Conservation (phyloP, 495 filamentous ascomycete species). For the Parathielavia hyrcaniae region DNA sequence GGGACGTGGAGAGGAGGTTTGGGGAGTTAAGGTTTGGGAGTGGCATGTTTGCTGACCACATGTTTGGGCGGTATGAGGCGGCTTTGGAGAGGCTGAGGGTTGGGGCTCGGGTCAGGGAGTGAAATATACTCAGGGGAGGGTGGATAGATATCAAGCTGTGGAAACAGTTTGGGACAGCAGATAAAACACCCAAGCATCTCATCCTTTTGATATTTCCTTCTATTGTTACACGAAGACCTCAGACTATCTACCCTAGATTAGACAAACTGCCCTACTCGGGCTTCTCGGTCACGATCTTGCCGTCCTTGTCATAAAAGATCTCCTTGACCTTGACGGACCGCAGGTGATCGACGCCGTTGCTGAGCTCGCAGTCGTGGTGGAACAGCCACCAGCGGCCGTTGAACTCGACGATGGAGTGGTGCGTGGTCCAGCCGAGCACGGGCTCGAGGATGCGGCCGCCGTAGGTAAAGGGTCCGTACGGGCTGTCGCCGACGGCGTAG, state of each 20-base stretch:
- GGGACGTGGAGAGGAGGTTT: constrained; percentile 61
- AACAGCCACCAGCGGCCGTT: constrained; percentile 64
- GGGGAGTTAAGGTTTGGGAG: constrained; percentile 64
- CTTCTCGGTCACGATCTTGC: constrained; percentile 47
- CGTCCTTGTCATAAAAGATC: constrained; percentile 61
- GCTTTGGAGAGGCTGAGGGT: constrained; percentile 36
- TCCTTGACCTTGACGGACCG: constrained; percentile 64
- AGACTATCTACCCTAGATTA: background rate
- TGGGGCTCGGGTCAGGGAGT: constrained; percentile 24
- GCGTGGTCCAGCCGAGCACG: constrained; percentile 71
- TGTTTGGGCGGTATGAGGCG: constrained; percentile 66
- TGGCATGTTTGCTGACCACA: constrained; percentile 71
- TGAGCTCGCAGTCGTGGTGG: constrained; percentile 64
- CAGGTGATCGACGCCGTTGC: constrained; percentile 57
- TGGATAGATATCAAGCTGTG: background rate
- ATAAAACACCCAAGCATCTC: background rate
- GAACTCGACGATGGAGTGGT: constrained; percentile 71
- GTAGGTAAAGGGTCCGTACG: constrained; percentile 65
- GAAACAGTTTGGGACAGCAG: too few species aligned
- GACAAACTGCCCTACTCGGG: constrained; percentile 19
- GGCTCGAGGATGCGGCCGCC: constrained; percentile 64
- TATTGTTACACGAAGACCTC: background rate
- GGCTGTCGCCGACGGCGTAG: constrained; percentile 55
- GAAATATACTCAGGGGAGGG: background rate
- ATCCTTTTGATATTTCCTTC: background rate